Evolutionary conservation across 2,329 filamentous ascomycete species (phyloP).

Genomic region (Colletotrichum musae): DNA sequence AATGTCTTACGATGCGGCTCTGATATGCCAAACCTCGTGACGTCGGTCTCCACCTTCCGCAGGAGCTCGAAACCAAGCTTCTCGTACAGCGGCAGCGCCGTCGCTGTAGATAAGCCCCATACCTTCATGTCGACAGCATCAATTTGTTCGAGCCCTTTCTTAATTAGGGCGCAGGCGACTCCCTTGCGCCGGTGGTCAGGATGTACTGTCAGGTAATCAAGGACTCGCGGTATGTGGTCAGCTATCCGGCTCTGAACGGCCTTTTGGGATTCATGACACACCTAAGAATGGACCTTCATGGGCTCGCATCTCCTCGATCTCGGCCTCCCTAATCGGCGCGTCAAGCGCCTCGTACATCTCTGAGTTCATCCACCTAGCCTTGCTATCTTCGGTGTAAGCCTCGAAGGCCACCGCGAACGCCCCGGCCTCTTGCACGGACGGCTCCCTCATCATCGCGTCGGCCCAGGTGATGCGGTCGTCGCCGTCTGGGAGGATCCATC

Average conservation of each 20-base stretch:
- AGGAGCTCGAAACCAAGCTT: conserved; percentile 22
- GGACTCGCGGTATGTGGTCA: background rate
- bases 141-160: conserved; percentile 8
- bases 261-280: background rate
- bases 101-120: conserved; percentile 5
- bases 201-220: conserved; percentile 17
- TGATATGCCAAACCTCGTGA: background rate
- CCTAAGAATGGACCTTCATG: conserved; percentile 17
- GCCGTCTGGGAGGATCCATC: conserved; percentile 19
- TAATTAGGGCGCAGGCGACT: background rate
- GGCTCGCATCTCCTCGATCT: background rate
- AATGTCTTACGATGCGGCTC: conserved; percentile 14
- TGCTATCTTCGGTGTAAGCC: background rate
- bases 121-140: conserved; percentile 13
- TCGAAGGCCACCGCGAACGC: conserved; percentile 3
- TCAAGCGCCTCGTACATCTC: conserved; percentile 7
- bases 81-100: conserved; percentile 16
- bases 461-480: background rate
- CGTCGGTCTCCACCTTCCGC: background rate
- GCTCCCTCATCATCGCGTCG: conserved; percentile 9
- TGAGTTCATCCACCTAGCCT: background rate
- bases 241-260: background rate
- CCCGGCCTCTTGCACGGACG: background rate
- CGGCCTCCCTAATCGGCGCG: conserved; percentile 5
- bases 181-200: conserved; percentile 7